A percentile compares a stretch with the other conserved stretches of the same genome.
phyloP scores from a whole-genome alignment of 495 filamentous ascomycete species.

The Clohesyomyces aquaticus region DNA sequence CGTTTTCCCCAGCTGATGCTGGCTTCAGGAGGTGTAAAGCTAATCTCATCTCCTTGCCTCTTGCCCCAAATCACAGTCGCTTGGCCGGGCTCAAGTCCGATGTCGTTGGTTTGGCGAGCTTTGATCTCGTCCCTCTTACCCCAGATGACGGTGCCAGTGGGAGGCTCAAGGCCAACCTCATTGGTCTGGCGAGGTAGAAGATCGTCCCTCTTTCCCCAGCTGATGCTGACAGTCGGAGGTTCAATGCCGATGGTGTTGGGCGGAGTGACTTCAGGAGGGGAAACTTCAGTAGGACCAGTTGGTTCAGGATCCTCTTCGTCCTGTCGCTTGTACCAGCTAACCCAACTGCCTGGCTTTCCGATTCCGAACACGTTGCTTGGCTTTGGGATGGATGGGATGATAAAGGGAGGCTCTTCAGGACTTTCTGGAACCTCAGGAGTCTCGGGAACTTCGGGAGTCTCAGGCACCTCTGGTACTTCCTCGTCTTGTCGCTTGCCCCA shows the following conservation, averaged over 20 bases:
- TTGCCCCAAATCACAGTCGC: too few relatives aligned
- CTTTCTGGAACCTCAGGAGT: conserved; percentile 7
- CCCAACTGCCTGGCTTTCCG: background rate
- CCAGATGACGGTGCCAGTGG: conserved; percentile 24
- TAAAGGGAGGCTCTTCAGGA: background rate
- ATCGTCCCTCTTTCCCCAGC: background rate
- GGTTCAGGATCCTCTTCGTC: conserved; percentile 22
- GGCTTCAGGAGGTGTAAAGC: conserved; percentile 8
- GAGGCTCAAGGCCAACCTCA: conserved; percentile 4
- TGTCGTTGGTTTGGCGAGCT: too few relatives aligned
- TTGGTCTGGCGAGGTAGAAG: too few relatives aligned
- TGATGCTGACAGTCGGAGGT: conserved; percentile 7
- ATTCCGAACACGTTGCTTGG: conserved; percentile 10
- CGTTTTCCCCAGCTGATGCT: conserved; percentile 28
- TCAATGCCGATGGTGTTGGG: conserved; percentile 9
- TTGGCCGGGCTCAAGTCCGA: too few relatives aligned
- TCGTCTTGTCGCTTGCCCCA: conserved; percentile 17
- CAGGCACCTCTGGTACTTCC: conserved; percentile 7
- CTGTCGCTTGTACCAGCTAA: conserved; percentile 18
- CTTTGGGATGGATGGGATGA: conserved; percentile 8
- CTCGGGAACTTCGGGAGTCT: conserved; percentile 6
- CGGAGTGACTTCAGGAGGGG: conserved; percentile 6
- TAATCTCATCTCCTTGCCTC: conserved; percentile 11
- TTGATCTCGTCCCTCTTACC: too few relatives aligned
- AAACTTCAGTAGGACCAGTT: conserved; percentile 5